Evolutionary conservation across 306 rosid genomes (phyloP), one percentile per base, ranked within the genome.

Genomic region (Cajanus cajan): DNA sequence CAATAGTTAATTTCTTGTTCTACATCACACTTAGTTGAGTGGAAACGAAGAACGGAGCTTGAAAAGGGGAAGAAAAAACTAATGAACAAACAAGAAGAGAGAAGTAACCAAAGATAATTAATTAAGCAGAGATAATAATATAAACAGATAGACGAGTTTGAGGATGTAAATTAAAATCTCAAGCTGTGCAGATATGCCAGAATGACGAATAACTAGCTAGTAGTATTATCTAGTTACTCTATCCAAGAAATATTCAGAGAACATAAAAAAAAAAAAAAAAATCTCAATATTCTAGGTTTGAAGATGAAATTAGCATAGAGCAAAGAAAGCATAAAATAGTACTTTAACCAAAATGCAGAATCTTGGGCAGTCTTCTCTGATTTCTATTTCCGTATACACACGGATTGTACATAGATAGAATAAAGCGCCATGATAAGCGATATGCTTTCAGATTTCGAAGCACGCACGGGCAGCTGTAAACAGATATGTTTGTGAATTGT

Each of bases 321-420:
- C n/a, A 74, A 43, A 16, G 5, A 59, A 51, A 40, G 15, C 65
- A 24, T 41, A 47, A 44, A 1, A 15, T 59, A 59, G 1, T 31
- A 33, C 24, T 33, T 14, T 8, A 11, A 31, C 13, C 7, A 62
- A 62, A 33, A 33, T 6, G 41, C 12, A 62, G 65, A 68, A 76
- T 82, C 68, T 37, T 51, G 40, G 1, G 37, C 21, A 13, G 40
- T 28, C 18, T 12, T 25, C 39, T 25, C 21, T 71, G 2, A 59
- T 43, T 45, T 50, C n/a, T 5, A 36, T 51, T 63, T 82, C 64
- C 65, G 71, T 71, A 33, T 62, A 16, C 68, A 74, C 84, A 59
- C 50, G 67, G 59, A 78, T 31, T 72, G 73, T 78, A 78, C 83
- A 72, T 73, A 18, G 86, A 73, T 78, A 78, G 86, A 78, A 83